Evolutionary conservation across 202 grass and related monocot genomes (phyloP), one percentile per base, ranked within the genome.

Genomic region (Dendrocalamus latiflorus): DNA sequence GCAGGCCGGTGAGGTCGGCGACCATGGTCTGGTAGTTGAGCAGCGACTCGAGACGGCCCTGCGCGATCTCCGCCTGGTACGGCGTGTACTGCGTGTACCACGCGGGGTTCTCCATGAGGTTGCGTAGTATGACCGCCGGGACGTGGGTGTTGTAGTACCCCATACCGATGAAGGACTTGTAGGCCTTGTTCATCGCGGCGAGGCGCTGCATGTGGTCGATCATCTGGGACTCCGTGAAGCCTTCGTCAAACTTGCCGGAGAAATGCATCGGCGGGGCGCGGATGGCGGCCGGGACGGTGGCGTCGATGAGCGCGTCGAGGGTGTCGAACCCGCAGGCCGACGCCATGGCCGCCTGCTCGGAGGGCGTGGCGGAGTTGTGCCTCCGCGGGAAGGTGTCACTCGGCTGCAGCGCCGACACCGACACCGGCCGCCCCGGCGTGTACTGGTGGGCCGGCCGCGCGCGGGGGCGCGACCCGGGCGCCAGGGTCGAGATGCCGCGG

Each of bases 81-180:
- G 96, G 96, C 10, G 93, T 99, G 93, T 99, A 99, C 83, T 99
- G 96, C 9, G 96, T 99, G 91, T 99, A 99, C 96, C 96, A 99
- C 1, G 84, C 96, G n/a, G 96, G 96, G 80, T 95, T 99, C 85
- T 99, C 96, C 96, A 99, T 95, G 84, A 99, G 85, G 70, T 99
- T 99, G 72, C 96, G 91, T 44, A 98, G 86, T 15, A 98, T 90
- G 37, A 95, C 93, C 0, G 33, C 65, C 3, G 96, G 96, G 61
- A 98, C 89, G 51, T 93, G 89, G 70, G 96, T 99, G 77, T 80
- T 77, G 75, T 99, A 99, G 87, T 99, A 99, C 1, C 96, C 96
- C 96, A 95, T 99, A 77, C 96, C 96, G 77, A 99, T 95, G 91
- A 99, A 99, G 34, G 96, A 95, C 72, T 91, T 99, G 85, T 84